Percentiles rank a stretch among this genome's conserved stretches.
Conservation (phyloP, 768 basidiomycete genomes). For the Antrodiella citrinella region DNA sequence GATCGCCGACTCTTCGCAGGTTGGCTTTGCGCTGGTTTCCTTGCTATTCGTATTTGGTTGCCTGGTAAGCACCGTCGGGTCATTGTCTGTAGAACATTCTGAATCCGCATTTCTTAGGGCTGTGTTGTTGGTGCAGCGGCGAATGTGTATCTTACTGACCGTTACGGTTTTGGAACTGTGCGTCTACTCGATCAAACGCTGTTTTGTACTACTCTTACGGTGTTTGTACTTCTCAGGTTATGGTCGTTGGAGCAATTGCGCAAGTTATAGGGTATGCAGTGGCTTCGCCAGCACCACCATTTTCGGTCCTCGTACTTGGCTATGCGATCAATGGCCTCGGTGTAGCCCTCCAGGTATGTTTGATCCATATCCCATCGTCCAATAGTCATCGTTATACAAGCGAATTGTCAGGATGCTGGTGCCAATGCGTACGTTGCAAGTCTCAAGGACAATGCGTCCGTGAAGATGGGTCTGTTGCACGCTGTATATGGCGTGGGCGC, state of each 20-base stretch:
- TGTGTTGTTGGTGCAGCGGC: slow-evolving; percentile 38
- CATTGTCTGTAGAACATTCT: not conserved
- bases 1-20: slow-evolving; percentile 19
- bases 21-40: slow-evolving; percentile 47
- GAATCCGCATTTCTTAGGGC: slow-evolving; percentile 27
- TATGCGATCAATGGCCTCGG: slow-evolving; percentile 45
- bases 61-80: slow-evolving; percentile 23
- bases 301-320: slow-evolving; percentile 50
- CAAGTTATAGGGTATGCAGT: slow-evolving; percentile 50
- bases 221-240: slow-evolving; percentile 29
- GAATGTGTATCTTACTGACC: slow-evolving; percentile 40
- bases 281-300: slow-evolving; percentile 50
- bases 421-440: slow-evolving; percentile 63
- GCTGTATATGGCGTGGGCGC: slow-evolving; percentile 64
- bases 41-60: slow-evolving; percentile 50
- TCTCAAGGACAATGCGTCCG: slow-evolving; percentile 43
- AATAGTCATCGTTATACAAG: not conserved
- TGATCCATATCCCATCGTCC: not conserved
- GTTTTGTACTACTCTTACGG: not conserved
- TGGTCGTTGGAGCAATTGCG: slow-evolving; percentile 36
- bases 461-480: slow-evolving; percentile 65
- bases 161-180: slow-evolving; percentile 43
- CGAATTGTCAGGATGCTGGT: slow-evolving; percentile 55
- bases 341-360: slow-evolving; percentile 33
- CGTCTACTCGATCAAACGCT: too few species aligned